Evolutionary conservation across 1,284 basidiomycete genomes (phyloP), one percentile per base, ranked within the genome.

Genomic region (Phlebopus sp.): DNA sequence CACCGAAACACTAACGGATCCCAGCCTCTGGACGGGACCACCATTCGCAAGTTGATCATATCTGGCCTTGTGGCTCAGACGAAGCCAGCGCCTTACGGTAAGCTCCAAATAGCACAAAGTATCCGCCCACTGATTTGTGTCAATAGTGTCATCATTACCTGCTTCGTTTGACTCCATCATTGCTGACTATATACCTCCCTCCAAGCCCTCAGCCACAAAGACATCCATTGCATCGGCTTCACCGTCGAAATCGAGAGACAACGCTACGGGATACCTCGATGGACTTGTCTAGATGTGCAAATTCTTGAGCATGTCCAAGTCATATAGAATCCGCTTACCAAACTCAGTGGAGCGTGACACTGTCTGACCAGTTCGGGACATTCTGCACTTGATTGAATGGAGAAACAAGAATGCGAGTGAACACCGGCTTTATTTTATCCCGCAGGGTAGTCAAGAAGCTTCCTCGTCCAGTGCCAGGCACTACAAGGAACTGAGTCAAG

Each of bases 1-100:
- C 18, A 21, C 18, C 14, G 19, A 35, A 11, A 42, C 41, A 47
- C 17, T 50, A 14, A 55, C 54, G 42, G 55, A 57, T 36, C 35
- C 45, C 51, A 79, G 72, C 74, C 79, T n/a, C 71, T 91, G 49
- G 85, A 92, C 56, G 88, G 85, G 11, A 68, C 78, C 17, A 74
- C 81, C 14, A 69, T 92, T 52, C 81, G 91, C 38, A 76, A 80
- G 52, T 68, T 89, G 46, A 92, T 95, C 51, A 78, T 87, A 11
- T 73, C 75, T 10, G 83, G 79, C 7, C 79, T 93, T 73, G 68
- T 81, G 34, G 76, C 82, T 54, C 76, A 78, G 9, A 82, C 83
- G 3, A 63, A 78, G 49, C 81, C 80, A 55, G 71, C 76, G 36
- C 73, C 70, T 13, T 58, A 74, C 52, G 67, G 84, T 79, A 68